Percentiles rank a stretch among this genome's conserved stretches.
phyloP scores from a whole-genome alignment of 2,329 filamentous ascomycete genomes.

The Exophiala xenobiotica region DNA sequence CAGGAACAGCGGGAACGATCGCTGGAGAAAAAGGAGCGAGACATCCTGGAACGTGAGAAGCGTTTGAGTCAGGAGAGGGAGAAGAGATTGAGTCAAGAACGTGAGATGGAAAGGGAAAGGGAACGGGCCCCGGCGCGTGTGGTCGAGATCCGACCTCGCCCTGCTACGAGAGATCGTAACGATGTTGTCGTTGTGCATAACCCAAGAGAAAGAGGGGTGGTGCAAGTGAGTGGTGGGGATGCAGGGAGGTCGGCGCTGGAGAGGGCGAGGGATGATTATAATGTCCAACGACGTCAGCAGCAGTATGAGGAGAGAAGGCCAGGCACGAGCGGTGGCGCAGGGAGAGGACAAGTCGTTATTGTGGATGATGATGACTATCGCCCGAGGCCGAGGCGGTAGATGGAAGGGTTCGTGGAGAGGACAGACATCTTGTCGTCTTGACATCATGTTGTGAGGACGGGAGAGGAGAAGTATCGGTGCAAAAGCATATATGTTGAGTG shows the following conservation, averaged over 20 bases:
- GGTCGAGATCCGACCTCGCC: constrained; percentile 10
- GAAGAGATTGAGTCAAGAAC: constrained; percentile 2
- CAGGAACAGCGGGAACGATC: constrained; percentile 15
- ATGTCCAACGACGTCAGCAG: not conserved
- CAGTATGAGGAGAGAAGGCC: not conserved
- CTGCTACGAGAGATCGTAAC: constrained; percentile 4
- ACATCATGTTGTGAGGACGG: too few relatives aligned
- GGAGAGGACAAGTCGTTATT: not conserved
- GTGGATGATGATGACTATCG: not conserved
- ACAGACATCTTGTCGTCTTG: not conserved
- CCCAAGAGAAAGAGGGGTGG: not conserved
- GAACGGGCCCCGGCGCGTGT: constrained; percentile 7
- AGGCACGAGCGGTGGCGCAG: not conserved
- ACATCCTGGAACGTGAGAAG: constrained; percentile 10
- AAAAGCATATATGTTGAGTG: not conserved
- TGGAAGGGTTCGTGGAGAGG: not conserved
- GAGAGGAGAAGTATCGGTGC: too few relatives aligned
- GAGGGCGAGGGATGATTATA: constrained; percentile 22
- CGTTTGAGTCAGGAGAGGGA: constrained; percentile 8
- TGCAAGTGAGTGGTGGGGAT: not conserved
- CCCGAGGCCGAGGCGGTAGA: not conserved
- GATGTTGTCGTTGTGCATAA: constrained; percentile 24
- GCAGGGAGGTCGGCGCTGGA: constrained; percentile 16
- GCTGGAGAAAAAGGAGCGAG: constrained; percentile 22
- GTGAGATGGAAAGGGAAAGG: not conserved